Evolutionary conservation across 1,139 yeast genomes (phyloP).

Genomic region (Saccharomyces hybrid): DNA sequence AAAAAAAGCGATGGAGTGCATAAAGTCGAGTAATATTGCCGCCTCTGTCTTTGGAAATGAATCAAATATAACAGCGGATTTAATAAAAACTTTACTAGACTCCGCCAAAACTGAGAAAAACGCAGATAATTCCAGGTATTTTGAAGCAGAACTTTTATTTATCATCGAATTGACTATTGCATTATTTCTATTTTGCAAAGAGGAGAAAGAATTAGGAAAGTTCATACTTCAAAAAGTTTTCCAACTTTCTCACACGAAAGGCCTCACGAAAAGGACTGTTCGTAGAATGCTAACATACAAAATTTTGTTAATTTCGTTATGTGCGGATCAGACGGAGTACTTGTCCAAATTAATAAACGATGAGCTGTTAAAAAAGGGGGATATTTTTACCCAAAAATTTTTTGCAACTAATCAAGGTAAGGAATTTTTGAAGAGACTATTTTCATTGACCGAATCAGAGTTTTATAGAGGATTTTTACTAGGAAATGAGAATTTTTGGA

Average conservation of each 20-base stretch:
- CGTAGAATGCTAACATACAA: conserved; percentile 28
- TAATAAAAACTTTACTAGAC: conserved; percentile 1
- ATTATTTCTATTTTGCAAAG: conserved; percentile 40
- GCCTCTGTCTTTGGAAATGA: conserved; percentile 6
- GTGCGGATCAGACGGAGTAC: conserved; percentile 10
- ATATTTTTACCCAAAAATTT: conserved; percentile 23
- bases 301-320: conserved; percentile 25
- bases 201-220: conserved; percentile 31
- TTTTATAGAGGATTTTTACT: conserved; percentile 40
- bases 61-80: conserved; percentile 1
- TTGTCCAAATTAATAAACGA: conserved; percentile 17
- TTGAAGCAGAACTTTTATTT: conserved; percentile 5
- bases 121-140: conserved; percentile 3
- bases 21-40: conserved; percentile 4
- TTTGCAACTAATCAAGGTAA: conserved; percentile 37
- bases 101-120: conserved; percentile 1
- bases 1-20: conserved; percentile 46
- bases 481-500: conserved; percentile 55
- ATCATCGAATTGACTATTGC: conserved; percentile 26
- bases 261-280: conserved; percentile 18
- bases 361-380: conserved; percentile 20
- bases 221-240: conserved; percentile 18
- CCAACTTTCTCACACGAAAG: conserved; percentile 12
- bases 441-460: conserved; percentile 44
- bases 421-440: conserved; percentile 46